Evolutionary conservation across 2,329 filamentous ascomycete species (phyloP).

Genomic region (Colletotrichum kahawae): DNA sequence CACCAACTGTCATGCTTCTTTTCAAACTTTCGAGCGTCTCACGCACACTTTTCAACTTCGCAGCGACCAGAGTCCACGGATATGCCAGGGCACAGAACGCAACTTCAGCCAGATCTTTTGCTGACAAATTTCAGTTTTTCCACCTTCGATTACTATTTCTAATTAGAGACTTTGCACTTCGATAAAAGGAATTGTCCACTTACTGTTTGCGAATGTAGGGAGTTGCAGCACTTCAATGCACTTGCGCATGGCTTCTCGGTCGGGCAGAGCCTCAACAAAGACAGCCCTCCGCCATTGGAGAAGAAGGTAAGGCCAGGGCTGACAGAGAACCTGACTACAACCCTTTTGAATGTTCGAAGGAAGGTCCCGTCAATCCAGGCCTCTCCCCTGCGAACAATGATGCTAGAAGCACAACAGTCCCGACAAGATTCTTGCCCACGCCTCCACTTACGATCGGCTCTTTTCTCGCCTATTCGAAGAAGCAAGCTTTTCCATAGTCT

Average conservation of each 20-base stretch:
- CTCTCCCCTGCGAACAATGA: slow-evolving; percentile 27
- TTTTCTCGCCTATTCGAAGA: slow-evolving; percentile 48
- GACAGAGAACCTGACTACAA: slow-evolving; percentile 1
- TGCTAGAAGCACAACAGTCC: slow-evolving; percentile 43
- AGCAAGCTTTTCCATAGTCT: slow-evolving; percentile 50
- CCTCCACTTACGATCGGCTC: slow-evolving; percentile 48
- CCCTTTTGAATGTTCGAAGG: slow-evolving; percentile 36
- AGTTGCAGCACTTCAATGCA: slow-evolving; percentile 40
- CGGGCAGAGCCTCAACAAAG: slow-evolving; percentile 47
- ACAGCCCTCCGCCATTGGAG: slow-evolving; percentile 23
- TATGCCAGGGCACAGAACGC: slow-evolving; percentile 47
- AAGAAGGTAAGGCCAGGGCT: background rate
- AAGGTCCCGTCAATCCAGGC: slow-evolving; percentile 40
- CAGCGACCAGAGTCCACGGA: slow-evolving; percentile 48
- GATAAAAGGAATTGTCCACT: background rate
- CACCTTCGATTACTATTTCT: slow-evolving; percentile 31
- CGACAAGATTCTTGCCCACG: slow-evolving; percentile 46
- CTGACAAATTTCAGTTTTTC: slow-evolving; percentile 39
- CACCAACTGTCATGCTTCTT: slow-evolving; percentile 41
- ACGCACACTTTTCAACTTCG: slow-evolving; percentile 43
- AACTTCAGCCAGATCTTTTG: slow-evolving; percentile 35
- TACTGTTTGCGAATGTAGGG: slow-evolving; percentile 42
- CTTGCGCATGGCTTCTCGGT: slow-evolving; percentile 44
- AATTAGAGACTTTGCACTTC: background rate
- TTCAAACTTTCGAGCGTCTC: slow-evolving; percentile 43